phyloP scores from a whole-genome alignment of 352 stramenopile species.

The Phytophthora palmivora region DNA sequence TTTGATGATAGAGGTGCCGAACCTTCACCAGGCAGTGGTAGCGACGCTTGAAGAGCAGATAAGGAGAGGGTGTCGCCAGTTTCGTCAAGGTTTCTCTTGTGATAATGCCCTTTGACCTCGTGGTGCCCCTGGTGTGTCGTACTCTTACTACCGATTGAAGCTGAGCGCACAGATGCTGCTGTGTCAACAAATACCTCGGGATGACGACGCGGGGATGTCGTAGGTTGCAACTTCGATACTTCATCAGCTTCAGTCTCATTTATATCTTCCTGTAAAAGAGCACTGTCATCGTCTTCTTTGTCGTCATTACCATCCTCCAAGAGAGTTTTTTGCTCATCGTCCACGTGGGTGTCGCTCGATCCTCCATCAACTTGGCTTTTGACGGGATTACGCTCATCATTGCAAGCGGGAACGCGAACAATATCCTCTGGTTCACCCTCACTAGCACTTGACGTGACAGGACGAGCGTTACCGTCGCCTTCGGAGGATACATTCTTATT shows the following conservation, averaged over 20 bases:
- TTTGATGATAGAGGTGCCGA: neutral
- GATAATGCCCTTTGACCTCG: slow-evolving; percentile 9
- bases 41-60: slow-evolving; percentile 31
- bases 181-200: slow-evolving; percentile 34
- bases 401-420: neutral
- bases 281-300: slow-evolving; percentile 2
- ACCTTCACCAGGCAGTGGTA: slow-evolving; percentile 17
- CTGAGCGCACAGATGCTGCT: neutral
- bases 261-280: neutral
- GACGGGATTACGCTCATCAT: neutral
- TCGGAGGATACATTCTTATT: neutral
- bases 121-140: neutral
- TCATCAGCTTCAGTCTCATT: neutral
- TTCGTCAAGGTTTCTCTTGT: slow-evolving; percentile 26
- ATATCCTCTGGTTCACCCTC: slow-evolving; percentile 13
- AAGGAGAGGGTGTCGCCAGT: slow-evolving; percentile 20
- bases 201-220: neutral
- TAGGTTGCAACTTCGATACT: neutral
- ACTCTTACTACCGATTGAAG: neutral
- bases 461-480: neutral
- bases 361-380: neutral
- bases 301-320: slow-evolving; percentile 13
- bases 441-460: neutral
- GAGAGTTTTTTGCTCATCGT: slow-evolving; percentile 15
- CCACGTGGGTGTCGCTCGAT: neutral